Evolutionary conservation across 306 rosid species (phyloP), one percentile per base, ranked within the genome.

Genomic region (Vachellia collinsii): DNA sequence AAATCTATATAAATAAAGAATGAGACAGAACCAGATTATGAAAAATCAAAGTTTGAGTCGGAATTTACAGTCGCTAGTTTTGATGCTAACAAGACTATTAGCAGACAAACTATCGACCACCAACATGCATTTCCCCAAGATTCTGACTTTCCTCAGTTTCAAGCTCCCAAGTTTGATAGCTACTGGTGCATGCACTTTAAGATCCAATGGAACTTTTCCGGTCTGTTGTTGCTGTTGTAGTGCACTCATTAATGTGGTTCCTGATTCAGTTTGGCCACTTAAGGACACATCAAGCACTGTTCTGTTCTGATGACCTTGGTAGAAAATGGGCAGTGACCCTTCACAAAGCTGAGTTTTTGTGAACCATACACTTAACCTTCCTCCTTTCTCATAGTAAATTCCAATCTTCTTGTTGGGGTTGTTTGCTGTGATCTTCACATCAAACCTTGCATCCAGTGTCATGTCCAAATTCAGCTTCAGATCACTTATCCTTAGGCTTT

Each of bases 381-480:
- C 89, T 13, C 92, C 92, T 53, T 83, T 61, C 75, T 88, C 79
- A 44, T 88, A 88, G 86, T 86, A 87, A 22, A 88, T 81, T 38
- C 94, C 89, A 12, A 88, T 90, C 70, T 85, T 90, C 74, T 83
- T 22, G 80, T 90, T 90, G 11, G 90, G 94, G 61, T 90, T 88
- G 3, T 81, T 62, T 39, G 89, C 83, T 22, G 88, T 87, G 78
- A 90, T 83, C 80, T 85, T 83, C 67, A 90, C 89, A 50, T 88
- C 83, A 39, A 90, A 90, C 79, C 80, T 78, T 5, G 94, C 92
- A 38, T 83, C 83, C 16, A 90, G 79, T 20, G 83, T 71, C 90
- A 88, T 81, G 79, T 85, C 92, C 25, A 66, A 47, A 20, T 88
- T 85, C 61, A 88, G 92, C 70, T 86, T 77, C 10, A 87, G 74